Percentiles rank a stretch among this genome's conserved stretches.
These are phyloP conservation scores for Seiridium cupressi DNA, from an alignment of 2,329 filamentous ascomycete species.

Conservation along the genomic window DNA sequence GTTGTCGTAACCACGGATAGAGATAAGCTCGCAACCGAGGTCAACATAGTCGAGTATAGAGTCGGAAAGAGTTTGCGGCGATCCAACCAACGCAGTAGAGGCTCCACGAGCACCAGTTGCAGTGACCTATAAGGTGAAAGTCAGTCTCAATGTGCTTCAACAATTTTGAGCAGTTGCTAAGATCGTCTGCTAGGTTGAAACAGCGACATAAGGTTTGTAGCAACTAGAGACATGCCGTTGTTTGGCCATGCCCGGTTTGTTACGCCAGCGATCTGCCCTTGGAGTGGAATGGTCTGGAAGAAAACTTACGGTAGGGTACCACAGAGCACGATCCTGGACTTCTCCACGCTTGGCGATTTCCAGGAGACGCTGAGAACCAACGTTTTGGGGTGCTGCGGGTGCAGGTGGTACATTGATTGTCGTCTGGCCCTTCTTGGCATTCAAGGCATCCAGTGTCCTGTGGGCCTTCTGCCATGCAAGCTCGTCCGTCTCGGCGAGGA, in stretches of 20 bases:
- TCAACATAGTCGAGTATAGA: slow-evolving; percentile 57
- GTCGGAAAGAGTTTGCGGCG: slow-evolving; percentile 49
- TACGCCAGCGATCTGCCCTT: background rate
- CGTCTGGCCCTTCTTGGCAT: slow-evolving; percentile 35
- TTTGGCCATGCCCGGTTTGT: too few species aligned
- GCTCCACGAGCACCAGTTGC: slow-evolving; percentile 59
- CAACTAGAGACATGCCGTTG: too few species aligned
- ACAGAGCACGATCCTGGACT: slow-evolving; percentile 60
- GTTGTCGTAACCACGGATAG: slow-evolving; percentile 61
- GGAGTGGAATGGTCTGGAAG: too few species aligned
- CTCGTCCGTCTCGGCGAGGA: slow-evolving; percentile 59
- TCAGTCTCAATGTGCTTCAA: background rate
- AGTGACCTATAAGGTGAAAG: slow-evolving; percentile 26
- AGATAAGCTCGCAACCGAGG: slow-evolving; percentile 55
- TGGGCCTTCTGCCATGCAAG: slow-evolving; percentile 62
- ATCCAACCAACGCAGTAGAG: slow-evolving; percentile 57
- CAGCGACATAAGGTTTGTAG: too few species aligned
- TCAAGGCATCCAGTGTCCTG: slow-evolving; percentile 50
- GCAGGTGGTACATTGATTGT: slow-evolving; percentile 22
- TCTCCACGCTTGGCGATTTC: slow-evolving; percentile 56
- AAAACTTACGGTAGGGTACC: slow-evolving; percentile 55
- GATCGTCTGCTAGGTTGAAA: too few species aligned
- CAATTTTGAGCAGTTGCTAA: too few species aligned
- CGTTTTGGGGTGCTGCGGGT: slow-evolving; percentile 50
- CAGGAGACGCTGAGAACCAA: slow-evolving; percentile 56